Evolutionary conservation across 768 basidiomycete genomes (phyloP).

Genomic region (Suillus lakei): DNA sequence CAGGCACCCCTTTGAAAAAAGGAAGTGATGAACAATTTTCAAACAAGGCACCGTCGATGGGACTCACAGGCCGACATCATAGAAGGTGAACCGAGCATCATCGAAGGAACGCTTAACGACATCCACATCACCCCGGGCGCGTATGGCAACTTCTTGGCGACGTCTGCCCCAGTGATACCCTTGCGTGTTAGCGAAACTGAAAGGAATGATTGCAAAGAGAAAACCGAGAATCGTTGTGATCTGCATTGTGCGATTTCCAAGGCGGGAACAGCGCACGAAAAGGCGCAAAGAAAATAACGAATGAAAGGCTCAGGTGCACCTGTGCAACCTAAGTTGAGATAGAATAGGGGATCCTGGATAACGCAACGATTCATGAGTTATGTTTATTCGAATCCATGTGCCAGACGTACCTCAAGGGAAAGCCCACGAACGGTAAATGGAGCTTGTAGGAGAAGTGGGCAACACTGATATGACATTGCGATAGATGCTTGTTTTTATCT

Average conservation of each 20-base stretch:
- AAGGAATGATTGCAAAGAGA: conserved; percentile 38
- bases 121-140: conserved; percentile 45
- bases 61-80: conserved; percentile 56
- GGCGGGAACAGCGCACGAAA: background rate
- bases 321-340: conserved; percentile 58
- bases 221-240: conserved; percentile 37
- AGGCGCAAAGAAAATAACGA: background rate
- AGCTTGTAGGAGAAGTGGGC: background rate
- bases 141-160: conserved; percentile 55
- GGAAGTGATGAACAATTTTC: conserved; percentile 12
- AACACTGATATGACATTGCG: background rate
- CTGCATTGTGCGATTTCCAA: conserved; percentile 13
- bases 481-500: conserved; percentile 2
- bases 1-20: conserved; percentile 56
- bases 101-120: conserved; percentile 43
- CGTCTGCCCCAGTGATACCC: conserved; percentile 37
- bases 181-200: conserved; percentile 38
- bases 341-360: conserved; percentile 1
- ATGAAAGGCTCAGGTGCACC: conserved; percentile 55
- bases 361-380: background rate
- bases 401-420: background rate
- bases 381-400: background rate
- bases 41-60: conserved; percentile 14
- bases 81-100: conserved; percentile 55
- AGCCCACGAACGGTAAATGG: background rate